phyloP scores from a whole-genome alignment of 2,329 filamentous ascomycete species.

The Domatiomyces catenatus region DNA sequence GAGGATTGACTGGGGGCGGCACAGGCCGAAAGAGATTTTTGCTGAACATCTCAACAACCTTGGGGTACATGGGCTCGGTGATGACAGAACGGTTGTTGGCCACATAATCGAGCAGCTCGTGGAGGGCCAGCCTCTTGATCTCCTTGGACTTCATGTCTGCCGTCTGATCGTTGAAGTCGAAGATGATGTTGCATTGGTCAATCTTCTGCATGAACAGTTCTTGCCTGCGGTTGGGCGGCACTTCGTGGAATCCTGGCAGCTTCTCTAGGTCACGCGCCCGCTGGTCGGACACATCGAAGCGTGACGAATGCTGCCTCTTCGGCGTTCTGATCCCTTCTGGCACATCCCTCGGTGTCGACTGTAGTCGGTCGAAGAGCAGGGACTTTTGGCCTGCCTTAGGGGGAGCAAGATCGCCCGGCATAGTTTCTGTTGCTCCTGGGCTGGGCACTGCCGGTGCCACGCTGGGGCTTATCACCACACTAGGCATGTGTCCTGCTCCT shows the following conservation, averaged over 20 bases:
- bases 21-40: constrained; percentile 98
- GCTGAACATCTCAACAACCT: constrained; percentile 96
- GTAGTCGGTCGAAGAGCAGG: constrained; percentile 70
- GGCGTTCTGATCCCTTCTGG: constrained; percentile 90
- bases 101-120: constrained; percentile 93
- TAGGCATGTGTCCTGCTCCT: constrained; percentile 52
- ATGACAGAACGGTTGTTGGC: constrained; percentile 98
- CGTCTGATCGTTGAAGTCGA: constrained; percentile 97
- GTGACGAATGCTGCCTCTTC: constrained; percentile 90
- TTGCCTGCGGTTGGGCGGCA: constrained; percentile 82
- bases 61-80: constrained; percentile 96
- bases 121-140: constrained; percentile 90
- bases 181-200: constrained; percentile 99
- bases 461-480: constrained; percentile 88
- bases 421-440: constrained; percentile 86
- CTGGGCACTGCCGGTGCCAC: constrained; percentile 77
- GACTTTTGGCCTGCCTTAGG: constrained; percentile 87
- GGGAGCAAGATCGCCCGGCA: constrained; percentile 91
- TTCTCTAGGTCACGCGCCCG: constrained; percentile 82
- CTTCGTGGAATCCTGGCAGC: constrained; percentile 92
- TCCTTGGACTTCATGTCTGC: constrained; percentile 99
- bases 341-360: constrained; percentile 89
- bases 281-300: constrained; percentile 94
- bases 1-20: constrained; percentile 89
- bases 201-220: constrained; percentile 99